Base-by-base conservation (phyloP, 208 protist species). In the Herpetomonas samuelpessoai region DNA sequence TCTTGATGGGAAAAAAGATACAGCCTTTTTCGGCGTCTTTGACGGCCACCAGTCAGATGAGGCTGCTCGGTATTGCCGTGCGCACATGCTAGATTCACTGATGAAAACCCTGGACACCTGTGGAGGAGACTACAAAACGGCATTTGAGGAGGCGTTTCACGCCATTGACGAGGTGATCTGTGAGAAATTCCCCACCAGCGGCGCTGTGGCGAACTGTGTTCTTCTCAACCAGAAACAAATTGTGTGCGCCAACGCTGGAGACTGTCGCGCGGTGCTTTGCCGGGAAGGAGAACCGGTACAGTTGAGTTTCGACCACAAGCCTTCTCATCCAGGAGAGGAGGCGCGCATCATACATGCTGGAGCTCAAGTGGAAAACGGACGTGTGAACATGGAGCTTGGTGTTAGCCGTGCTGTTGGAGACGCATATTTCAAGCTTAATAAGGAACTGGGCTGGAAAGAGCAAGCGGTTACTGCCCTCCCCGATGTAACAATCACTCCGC, bases 321-420 rank as follows among this genome's bases (percentile, higher is more conserved):
- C 95, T 1, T 76, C 68, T 41, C 47, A 79, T 28, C 61, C 76
- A 19, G 39, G 38, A 9, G 92, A 98, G 66, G 68, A 84, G 54
- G 69, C 52, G 26, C 85, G 95, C 26, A 96, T 98, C 67, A 54
- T 92, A 12, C 73, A 77, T 22, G 83, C 88, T 27, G 95, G 93
- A 12, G 91, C 88, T n/a, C 76, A 76, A 16, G 79, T 97, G 18
- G 76, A 88, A 44, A 84, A 84, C 38, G 91, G 90, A 3, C 83
- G 96, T 52, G 86, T 98, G 1, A 96, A 97, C 65, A 95, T 96
- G 44, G 85, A 78, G 3, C 68, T 98, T 7, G 93, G 93, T 12
- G 79, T 98, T n/a, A 96, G 88, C 39, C 74, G 96, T 22, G 93
- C 95, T 0, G 66, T 98, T 28, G 96, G 96, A 30, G 96, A 98